Evolutionary conservation across 345 rosid genomes (phyloP), one percentile per base, ranked within the genome.

Genomic region (Acer yangbiense): DNA sequence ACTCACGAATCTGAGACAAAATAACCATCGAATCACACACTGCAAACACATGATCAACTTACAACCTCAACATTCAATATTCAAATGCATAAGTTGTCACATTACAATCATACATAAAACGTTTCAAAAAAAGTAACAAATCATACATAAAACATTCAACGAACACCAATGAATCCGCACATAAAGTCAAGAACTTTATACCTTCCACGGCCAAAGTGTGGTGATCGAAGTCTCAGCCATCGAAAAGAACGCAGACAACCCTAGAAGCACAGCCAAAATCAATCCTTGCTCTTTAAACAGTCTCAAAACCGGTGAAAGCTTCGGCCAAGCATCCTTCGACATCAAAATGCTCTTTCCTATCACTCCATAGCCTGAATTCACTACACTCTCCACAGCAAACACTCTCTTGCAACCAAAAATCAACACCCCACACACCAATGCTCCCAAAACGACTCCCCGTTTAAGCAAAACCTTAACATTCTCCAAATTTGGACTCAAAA

Each of bases 221-320:
- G 98, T 94, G 57, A 94, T 94, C 57, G 98, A 89, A 55, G 98
- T 94, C 89, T 94, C 98, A 27, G 98, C 98, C 98, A 94, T 94
- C 63, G 98, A 94, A 78, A 92, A 92, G 84, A 94, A 94, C 13
- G 98, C 98, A 7, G 98, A 94, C 25, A 92, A 88, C 62, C 95
- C 88, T 69, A 94, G 85, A 72, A 94, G 86, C 2, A 86, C 88
- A 43, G 93, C 93, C 88, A 94, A 82, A 48, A 94, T 69, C 48
- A 90, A 83, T 71, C 95, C 98, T 77, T 94, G 98, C 85, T 94
- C 98, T 80, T 85, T 94, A 44, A 94, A 83, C 78, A 92, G 89
- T 46, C 5, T 81, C 77, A 94, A 89, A 72, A 94, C 89, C 86
- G 86, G 94, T 57, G 83, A 89, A 76, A 88, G 75, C 84, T 88